Base-by-base conservation (phyloP, 331 rosid genomes). In the Erythrophleum ivorense region DNA sequence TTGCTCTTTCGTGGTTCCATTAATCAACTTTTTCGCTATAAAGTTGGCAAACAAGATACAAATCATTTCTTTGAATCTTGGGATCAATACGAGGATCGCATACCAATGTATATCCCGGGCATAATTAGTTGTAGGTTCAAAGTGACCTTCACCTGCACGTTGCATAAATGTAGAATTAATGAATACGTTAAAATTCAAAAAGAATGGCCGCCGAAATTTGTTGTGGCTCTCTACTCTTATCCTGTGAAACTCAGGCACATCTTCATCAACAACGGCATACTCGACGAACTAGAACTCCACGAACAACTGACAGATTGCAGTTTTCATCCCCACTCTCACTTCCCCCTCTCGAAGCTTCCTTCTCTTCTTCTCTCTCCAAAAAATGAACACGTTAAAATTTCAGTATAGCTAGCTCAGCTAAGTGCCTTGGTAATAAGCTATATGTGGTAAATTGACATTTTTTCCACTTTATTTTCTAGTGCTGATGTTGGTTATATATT, bases 161-260 rank as follows among this genome's bases (percentile, higher is more conserved):
- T 36, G 36, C 65, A 58, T 24, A 1, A 1, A 58, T 34, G 40
- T 29, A 24, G 16, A 13, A 21, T 58, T 10, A 38, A 36, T 38
- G 18, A 49, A 49, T 3, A 49, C 40, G 40, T 36, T 36, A 12
- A 49, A 36, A 41, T 49, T 43, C 54, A 68, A 19, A 24, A 70
- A 70, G 12, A 84, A 89, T 89, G 92, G 92, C 92, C 71, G 75
- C 88, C 18, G 81, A 83, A 85, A 57, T 84, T 58, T 82, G 84
- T 75, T 79, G 86, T 84, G 82, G 80, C 76, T 83, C 87, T 71
- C 88, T 82, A 12, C 82, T 84, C 87, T 89, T 89, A 89, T 89
- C 92, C 88, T 81, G 79, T 89, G 84, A 86, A 80, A 75, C 89
- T 38, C 80, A 80, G 49, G 19, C 12, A 4, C 64, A 55, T 5